Conservation (phyloP, 768 basidiomycete genomes). For the Imleria badia region DNA sequence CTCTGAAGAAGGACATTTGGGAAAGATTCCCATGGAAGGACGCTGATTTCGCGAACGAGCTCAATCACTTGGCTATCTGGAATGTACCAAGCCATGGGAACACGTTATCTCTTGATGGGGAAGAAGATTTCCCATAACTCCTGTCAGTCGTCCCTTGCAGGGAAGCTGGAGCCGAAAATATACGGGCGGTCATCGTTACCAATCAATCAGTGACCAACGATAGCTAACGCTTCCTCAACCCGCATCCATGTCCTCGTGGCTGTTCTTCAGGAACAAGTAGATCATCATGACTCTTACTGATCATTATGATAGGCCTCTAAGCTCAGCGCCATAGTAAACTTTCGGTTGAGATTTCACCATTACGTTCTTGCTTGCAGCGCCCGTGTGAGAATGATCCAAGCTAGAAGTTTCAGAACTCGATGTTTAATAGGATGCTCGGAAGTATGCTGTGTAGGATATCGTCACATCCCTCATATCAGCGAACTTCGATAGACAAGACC, state of each 20-base stretch:
- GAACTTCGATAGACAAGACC: no score
- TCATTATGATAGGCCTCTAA: background rate
- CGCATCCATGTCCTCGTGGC: background rate
- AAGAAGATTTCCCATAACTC: background rate
- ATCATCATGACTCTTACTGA: background rate
- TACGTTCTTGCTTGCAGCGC: background rate
- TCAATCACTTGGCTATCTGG: conserved; percentile 23
- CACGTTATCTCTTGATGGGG: no score
- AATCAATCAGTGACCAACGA: background rate
- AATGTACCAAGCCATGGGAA: conserved; percentile 40
- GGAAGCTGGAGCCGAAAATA: background rate
- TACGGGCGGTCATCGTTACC: background rate
- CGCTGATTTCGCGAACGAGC: no score
- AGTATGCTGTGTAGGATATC: background rate
- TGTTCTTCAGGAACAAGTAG: background rate
- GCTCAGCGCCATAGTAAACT: background rate
- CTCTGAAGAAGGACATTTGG: no score
- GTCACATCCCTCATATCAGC: no score
- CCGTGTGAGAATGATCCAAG: background rate
- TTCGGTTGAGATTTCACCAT: background rate
- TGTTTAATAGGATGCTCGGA: background rate
- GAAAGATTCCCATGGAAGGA: no score
- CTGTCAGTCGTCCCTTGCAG: background rate
- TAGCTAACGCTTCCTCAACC: background rate
- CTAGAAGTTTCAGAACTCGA: no score